Evolutionary conservation across 2,329 filamentous ascomycete genomes (phyloP), one percentile per base, ranked within the genome.

Genomic region (Mycosphaerella arachidis): DNA sequence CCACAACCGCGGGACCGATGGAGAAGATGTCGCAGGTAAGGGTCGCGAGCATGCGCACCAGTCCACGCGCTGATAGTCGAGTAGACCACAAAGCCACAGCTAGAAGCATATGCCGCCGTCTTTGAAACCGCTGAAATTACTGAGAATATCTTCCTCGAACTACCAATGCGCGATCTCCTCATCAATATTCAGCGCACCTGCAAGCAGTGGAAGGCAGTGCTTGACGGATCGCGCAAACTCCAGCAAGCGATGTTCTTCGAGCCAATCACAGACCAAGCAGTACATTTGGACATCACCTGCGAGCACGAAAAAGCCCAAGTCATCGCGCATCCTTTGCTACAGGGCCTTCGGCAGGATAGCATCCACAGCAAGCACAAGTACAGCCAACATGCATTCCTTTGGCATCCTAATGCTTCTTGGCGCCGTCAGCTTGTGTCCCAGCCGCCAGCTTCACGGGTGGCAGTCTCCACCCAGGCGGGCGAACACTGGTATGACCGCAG

Each of bases 71-170:
- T 40, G 5, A 40, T 7, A 6, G 10, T n/a, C 12, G 6, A 6
- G 10, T 13, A 40, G 37, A 13, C 13, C 37, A n/a, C 37, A 40
- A 40, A 40, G 16, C 16, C 37, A 6, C 37, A n/a, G 37, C 16
- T n/a, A 13, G 6, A 2, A 40, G 37, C 37, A n/a, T 40, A 4
- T 35, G 8, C 13, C 18, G 18, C 46, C 30, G 64, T 62, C 70
- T 45, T 62, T 37, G 27, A 24, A 5, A 59, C 54, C 33, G 43
- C 57, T 12, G 57, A 63, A 60, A 70, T 74, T 31, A 67, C 74
- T 20, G 70, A 70, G 18, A 16, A 18, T 18, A 56, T 63, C n/a
- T 43, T 56, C 18, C 55, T 58, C 35, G 48, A 56, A 8, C 45
- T 62, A 6, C 48, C 60, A 13, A 53, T 29, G 12, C 35, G 31